phyloP scores from a whole-genome alignment of 1,284 basidiomycete genomes.

The Vanrija humicola region DNA sequence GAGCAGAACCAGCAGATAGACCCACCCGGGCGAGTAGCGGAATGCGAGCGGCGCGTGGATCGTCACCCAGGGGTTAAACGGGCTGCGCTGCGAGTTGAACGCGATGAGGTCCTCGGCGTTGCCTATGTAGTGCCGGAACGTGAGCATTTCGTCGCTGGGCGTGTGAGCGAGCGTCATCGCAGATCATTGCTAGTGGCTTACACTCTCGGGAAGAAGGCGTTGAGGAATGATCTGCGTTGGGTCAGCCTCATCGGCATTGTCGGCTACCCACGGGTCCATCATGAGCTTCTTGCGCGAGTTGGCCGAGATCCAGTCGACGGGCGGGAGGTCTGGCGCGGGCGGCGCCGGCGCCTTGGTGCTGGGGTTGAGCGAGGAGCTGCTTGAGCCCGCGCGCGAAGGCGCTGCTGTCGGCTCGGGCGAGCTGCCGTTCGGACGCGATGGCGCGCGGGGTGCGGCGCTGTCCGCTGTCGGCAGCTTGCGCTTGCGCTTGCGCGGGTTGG shows the following conservation, averaged over 20 bases:
- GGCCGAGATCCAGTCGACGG: constrained; percentile 17
- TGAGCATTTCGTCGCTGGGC: constrained; percentile 36
- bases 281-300: constrained; percentile 17
- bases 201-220: constrained; percentile 1
- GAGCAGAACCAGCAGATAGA: too few relatives aligned
- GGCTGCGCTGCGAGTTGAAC: constrained; percentile 28
- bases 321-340: neutral
- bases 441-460: neutral
- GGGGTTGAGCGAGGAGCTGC: neutral
- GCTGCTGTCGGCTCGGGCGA: neutral
- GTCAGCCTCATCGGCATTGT: neutral
- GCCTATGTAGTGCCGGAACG: constrained; percentile 41
- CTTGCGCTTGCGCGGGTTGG: constrained; percentile 12
- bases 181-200: neutral
- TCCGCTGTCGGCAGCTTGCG: neutral
- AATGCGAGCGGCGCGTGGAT: constrained; percentile 41
- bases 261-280: constrained; percentile 31
- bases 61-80: constrained; percentile 43
- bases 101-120: constrained; percentile 40
- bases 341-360: neutral
- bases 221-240: constrained; percentile 4
- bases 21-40: constrained; percentile 33
- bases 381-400: neutral
- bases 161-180: neutral
- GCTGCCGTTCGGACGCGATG: neutral